Evolutionary conservation across 805 yeast species (phyloP).

Genomic region (Metschnikowia anglica): DNA sequence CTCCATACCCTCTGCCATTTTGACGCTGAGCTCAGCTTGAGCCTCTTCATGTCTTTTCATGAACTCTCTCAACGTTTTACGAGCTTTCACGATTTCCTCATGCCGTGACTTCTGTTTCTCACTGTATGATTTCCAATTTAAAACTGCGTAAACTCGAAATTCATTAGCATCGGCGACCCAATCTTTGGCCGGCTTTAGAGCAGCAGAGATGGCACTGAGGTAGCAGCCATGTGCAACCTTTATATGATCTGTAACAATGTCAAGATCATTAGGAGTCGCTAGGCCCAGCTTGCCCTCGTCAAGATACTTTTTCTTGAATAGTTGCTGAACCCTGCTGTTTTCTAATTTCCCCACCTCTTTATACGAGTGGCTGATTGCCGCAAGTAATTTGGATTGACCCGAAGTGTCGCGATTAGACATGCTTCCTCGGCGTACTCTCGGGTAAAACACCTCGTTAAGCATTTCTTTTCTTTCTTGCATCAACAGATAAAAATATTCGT

Average conservation of each 20-base stretch:
- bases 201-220: constrained; percentile 20
- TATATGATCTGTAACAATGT: constrained; percentile 25
- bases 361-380: constrained; percentile 29
- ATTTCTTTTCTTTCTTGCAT: constrained; percentile 29
- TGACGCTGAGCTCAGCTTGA: constrained; percentile 8
- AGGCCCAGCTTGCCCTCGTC: constrained; percentile 16
- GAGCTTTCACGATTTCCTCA: constrained; percentile 16
- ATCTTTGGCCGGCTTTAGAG: constrained; percentile 18
- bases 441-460: constrained; percentile 18
- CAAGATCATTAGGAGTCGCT: constrained; percentile 26
- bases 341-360: constrained; percentile 32
- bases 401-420: constrained; percentile 4
- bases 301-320: constrained; percentile 21
- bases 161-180: constrained; percentile 34
- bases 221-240: constrained; percentile 20
- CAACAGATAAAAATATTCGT: constrained; percentile 29
- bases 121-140: constrained; percentile 12
- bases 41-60: constrained; percentile 9
- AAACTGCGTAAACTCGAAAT: constrained; percentile 23
- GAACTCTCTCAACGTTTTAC: constrained; percentile 10
- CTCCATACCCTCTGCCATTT: constrained; percentile 5
- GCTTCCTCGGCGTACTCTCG: constrained; percentile 14
- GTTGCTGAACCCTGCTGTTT: constrained; percentile 19
- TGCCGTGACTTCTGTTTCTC: constrained; percentile 21
- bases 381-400: constrained; percentile 26